Evolutionary conservation across 2,329 filamentous ascomycete genomes (phyloP).

Genomic region (Claviceps spartinae): DNA sequence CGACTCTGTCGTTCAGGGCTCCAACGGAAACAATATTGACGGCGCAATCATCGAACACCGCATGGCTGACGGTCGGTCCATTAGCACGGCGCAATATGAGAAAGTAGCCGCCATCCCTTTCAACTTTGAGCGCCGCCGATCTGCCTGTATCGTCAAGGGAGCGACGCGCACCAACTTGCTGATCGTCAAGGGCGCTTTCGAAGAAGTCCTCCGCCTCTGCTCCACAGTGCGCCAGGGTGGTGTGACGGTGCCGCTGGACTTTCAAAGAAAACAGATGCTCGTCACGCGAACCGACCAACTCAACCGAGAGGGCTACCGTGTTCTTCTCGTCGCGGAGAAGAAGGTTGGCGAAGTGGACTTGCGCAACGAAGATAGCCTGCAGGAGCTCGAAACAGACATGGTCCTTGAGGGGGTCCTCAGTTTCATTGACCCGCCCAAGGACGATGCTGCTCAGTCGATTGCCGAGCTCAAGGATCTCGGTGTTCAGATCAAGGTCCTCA

Average conservation of each 20-base stretch:
- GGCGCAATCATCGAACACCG: constrained; percentile 11
- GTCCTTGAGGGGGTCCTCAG: constrained; percentile 15
- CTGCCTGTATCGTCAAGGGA: constrained; percentile 12
- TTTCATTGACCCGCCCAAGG: constrained; percentile 18
- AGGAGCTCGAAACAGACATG: constrained; percentile 13
- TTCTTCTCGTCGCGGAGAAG: constrained; percentile 14
- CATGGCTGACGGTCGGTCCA: constrained; percentile 5
- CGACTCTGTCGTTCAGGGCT: constrained; percentile 13
- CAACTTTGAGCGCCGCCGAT: constrained; percentile 15
- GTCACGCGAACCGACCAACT: constrained; percentile 8
- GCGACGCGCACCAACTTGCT: constrained; percentile 13
- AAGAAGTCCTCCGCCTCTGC: constrained; percentile 15
- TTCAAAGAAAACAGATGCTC: constrained; percentile 7
- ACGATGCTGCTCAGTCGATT: constrained; percentile 15
- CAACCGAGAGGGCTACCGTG: constrained; percentile 12
- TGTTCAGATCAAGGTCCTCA: constrained; percentile 16
- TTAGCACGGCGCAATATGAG: constrained; percentile 12
- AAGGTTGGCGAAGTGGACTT: constrained; percentile 6
- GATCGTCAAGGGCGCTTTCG: constrained; percentile 17
- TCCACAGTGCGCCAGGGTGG: constrained; percentile 8
- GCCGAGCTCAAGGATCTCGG: constrained; percentile 11
- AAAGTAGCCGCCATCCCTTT: constrained; percentile 13
- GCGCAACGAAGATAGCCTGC: constrained; percentile 11
- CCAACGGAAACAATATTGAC: constrained; percentile 17
- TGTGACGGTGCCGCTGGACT: constrained; percentile 9